A percentile compares a stretch with the other conserved stretches of the same genome.
These are phyloP conservation scores for Peziza echinospora DNA, from an alignment of 495 filamentous ascomycete species.

Conservation along the genomic window DNA sequence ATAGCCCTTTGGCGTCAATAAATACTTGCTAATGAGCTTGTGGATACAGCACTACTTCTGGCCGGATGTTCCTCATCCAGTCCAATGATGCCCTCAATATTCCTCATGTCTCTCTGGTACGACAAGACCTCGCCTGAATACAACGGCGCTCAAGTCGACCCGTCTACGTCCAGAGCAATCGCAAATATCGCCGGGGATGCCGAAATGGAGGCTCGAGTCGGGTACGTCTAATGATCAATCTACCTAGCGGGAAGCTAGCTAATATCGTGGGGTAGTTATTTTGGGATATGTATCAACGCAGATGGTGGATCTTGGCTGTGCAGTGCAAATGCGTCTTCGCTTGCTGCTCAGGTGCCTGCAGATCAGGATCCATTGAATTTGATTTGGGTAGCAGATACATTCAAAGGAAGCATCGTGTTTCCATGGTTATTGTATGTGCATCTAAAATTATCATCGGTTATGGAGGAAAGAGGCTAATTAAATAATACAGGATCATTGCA, in stretches of 20 bases:
- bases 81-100: constrained; percentile 54
- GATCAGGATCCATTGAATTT: constrained; percentile 63
- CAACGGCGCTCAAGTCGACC: constrained; percentile 18
- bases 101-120: constrained; percentile 35
- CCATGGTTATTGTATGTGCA: constrained; percentile 45
- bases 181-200: constrained; percentile 49
- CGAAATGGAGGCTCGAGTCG: constrained; percentile 44
- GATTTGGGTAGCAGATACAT: constrained; percentile 57
- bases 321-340: constrained; percentile 53
- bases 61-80: constrained; percentile 62
- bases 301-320: constrained; percentile 52
- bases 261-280: constrained; percentile 11
- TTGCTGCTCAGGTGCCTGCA: constrained; percentile 43
- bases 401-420: constrained; percentile 65
- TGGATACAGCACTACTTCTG: constrained; percentile 41
- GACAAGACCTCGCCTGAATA: constrained; percentile 12
- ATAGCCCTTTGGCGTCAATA: not conserved
- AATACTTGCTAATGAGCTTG: constrained; percentile 1
- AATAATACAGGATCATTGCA: constrained; percentile 41
- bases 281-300: constrained; percentile 54
- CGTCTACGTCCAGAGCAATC: constrained; percentile 31
- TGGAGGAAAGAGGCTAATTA: not conserved
- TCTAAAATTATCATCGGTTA: constrained; percentile 1
- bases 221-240: constrained; percentile 27
- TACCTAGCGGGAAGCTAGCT: not conserved